phyloP scores from a whole-genome alignment of 2,329 filamentous ascomycete genomes.

The Alternaria atra region DNA sequence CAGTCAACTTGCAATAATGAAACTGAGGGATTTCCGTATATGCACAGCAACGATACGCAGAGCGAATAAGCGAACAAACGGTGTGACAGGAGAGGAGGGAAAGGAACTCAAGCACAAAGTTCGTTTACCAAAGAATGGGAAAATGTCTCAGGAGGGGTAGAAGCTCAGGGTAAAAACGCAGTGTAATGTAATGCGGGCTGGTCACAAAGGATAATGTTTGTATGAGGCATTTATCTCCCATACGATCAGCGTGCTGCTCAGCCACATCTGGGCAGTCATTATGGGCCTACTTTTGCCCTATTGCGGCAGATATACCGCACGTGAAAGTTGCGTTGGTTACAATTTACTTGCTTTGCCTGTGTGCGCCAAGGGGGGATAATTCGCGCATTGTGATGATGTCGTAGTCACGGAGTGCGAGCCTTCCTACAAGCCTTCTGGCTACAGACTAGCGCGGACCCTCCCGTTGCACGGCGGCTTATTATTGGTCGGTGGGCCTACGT shows the following conservation, averaged over 20 bases:
- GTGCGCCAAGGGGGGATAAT: slow-evolving; percentile 4
- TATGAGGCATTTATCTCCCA: slow-evolving; percentile 9
- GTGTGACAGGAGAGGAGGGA: background rate
- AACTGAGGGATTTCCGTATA: slow-evolving; percentile 3
- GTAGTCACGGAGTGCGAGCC: background rate
- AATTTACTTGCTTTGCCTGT: slow-evolving; percentile 1
- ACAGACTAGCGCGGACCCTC: background rate
- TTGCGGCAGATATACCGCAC: background rate
- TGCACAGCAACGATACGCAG: background rate
- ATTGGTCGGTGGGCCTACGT: background rate
- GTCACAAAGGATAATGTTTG: background rate
- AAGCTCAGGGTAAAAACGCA: background rate
- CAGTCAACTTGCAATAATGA: background rate
- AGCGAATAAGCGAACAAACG: background rate
- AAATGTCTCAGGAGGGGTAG: background rate
- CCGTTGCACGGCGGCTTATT: background rate
- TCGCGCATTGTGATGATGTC: slow-evolving; percentile 2
- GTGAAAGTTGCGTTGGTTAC: background rate
- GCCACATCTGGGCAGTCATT: background rate
- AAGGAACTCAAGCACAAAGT: background rate
- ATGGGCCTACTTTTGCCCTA: background rate
- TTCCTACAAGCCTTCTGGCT: slow-evolving; percentile 1
- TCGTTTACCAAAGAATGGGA: background rate
- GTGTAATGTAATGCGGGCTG: background rate
- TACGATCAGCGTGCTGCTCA: slow-evolving; percentile 6